Percentiles rank a stretch among this genome's conserved stretches.
phyloP scores from a whole-genome alignment of 257 asterid species.

The Scutellaria minor region DNA sequence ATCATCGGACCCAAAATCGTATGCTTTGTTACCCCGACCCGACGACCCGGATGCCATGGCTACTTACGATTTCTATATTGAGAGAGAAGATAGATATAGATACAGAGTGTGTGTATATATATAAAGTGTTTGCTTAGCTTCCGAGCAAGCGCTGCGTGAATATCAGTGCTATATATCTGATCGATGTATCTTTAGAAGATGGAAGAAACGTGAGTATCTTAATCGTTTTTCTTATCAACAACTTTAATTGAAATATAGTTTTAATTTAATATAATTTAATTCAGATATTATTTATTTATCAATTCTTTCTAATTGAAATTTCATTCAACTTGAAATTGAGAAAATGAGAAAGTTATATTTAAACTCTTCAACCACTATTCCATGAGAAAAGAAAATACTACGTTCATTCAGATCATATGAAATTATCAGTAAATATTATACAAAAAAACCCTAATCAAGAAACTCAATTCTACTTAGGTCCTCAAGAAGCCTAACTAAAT shows the following conservation, averaged over 20 bases:
- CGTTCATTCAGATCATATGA: too few species aligned
- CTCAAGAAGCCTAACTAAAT: neutral
- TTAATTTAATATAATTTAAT: neutral
- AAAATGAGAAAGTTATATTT: too few species aligned
- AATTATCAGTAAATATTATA: neutral
- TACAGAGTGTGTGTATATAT: neutral
- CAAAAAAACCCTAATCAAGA: neutral
- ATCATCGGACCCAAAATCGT: slow-evolving; percentile 83
- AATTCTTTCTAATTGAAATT: too few species aligned
- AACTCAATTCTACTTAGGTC: neutral
- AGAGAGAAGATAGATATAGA: slow-evolving; percentile 1
- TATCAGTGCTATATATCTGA: neutral
- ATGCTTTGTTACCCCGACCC: slow-evolving; percentile 70
- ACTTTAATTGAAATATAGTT: neutral
- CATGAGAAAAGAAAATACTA: too few species aligned
- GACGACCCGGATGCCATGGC: slow-evolving; percentile 86
- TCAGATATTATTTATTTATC: neutral
- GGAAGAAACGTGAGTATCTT: neutral
- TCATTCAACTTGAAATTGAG: too few species aligned
- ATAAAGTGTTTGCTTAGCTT: slow-evolving; percentile 22
- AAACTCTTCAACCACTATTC: too few species aligned
- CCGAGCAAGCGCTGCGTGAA: neutral
- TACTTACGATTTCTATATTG: neutral
- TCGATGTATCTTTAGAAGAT: neutral
- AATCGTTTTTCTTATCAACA: neutral